Base-by-base conservation (phyloP, 2,329 filamentous ascomycete species). In the Paramyrothecium sp. region DNA sequence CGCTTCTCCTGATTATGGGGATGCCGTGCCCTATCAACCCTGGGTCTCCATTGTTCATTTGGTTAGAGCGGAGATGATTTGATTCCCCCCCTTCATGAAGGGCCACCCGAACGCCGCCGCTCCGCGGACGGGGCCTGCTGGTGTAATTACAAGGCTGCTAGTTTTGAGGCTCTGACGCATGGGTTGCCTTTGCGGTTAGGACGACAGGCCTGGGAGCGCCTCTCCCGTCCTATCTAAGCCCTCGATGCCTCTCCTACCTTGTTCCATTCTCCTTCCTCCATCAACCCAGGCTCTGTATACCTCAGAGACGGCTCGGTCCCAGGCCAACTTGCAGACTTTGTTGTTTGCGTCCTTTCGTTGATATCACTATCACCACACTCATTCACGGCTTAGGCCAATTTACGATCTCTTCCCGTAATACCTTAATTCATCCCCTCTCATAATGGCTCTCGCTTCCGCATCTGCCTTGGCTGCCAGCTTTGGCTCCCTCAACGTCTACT, bases 261-360 rank as follows among this genome's bases (percentile, higher is more conserved):
- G 2, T 60, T 50, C 55, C 48, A 54, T 55, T 49, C 46, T 50
- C 62, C 41, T 56, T 51, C 48, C 41, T 59, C 59, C 51, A 62
- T 64, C 61, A 65, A 63, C 57, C 60, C 58, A 44, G 58, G 55
- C 59, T 63, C 61, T 64, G 57, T 65, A 57, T 64, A 63, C 55
- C 56, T 54, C 55, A 61, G 64, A 71, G 65, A 69, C 63, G 62
- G 64, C 63, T 68, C 61, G 63, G 68, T 70, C 53, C 61, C 56
- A 65, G 61, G 64, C 67, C 68, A 63, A 41, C 48, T 64, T 73
- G 72, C 69, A 69, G 61, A 69, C 71, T 62, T 61, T 65, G 67
- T 65, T 57, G 70, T 74, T 71, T 75, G 69, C 71, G 72, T 74
- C 70, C 71, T 67, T 73, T 76, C 74, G 56, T 75, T 76, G 63